Base-by-base conservation (phyloP, 148 eudicot genomes). In the Chenopodium suecicum region DNA sequence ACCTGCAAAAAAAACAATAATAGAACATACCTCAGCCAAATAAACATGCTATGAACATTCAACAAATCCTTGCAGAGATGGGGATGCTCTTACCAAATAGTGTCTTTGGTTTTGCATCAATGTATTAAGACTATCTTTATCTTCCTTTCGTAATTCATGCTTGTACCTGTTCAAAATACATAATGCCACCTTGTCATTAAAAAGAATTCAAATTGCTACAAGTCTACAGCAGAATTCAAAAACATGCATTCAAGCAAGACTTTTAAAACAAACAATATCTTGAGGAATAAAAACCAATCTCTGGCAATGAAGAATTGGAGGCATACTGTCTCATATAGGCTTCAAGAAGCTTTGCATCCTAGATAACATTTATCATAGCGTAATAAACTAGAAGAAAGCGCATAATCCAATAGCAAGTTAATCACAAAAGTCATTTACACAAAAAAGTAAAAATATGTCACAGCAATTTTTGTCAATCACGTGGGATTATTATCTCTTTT, bases 81-180 rank as follows among this genome's bases (percentile, higher is more conserved):
- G 14, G 20, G 8, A 75, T 71, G 74, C 72, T 63, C 91, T 68
- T 89, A 93, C 99, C 82, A 91, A 74, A 81, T 82, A 87, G 86
- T 95, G 99, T 23, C 87, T 84, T 81, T 93, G 99, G 50, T 73
- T 90, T 82, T 86, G 85, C 50, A 93, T 84, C 54, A 95, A 86
- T 60, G 58, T 74, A 54, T 82, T 86, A 41, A 95, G 91, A 84
- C 84, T 82, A 73, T 74, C 82, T 84, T 93, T 93, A 80, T 95
- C 98, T 82, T 95, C 97, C 90, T 90, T 91, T 52, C 27, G 85
- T 80, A 95, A 71, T 81, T 90, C 99, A 86, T 91, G 88, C 79
- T 93, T 95, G 89, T 91, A 95, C 86, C 99, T 92, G 86, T 70
- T 14, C 8, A 73, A 70, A 9, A 44, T 2, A 76, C 32, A 46